phyloP scores from a whole-genome alignment of 352 stramenopile species.

The Globisporangium okanoganense region DNA sequence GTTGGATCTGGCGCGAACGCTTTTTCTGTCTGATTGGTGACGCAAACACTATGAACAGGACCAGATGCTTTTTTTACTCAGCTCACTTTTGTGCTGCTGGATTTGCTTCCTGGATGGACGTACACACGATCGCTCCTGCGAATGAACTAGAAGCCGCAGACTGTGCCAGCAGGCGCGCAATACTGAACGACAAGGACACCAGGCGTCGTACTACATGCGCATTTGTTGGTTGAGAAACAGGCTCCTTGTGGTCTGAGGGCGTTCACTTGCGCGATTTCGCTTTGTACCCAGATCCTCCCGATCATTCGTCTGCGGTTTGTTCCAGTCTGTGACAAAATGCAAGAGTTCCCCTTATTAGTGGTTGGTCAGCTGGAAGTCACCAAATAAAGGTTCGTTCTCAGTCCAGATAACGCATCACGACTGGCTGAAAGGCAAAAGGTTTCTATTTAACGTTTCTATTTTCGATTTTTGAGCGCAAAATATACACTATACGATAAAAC shows the following conservation, averaged over 20 bases:
- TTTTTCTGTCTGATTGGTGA: neutral
- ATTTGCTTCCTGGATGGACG: neutral
- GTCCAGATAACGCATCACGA: neutral
- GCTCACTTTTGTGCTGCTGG: neutral
- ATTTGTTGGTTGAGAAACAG: neutral
- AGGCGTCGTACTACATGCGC: too few relatives aligned
- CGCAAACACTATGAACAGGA: neutral
- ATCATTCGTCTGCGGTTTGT: neutral
- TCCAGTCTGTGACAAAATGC: neutral
- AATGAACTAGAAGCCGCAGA: neutral
- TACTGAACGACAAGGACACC: too few relatives aligned
- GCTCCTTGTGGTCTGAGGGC: neutral
- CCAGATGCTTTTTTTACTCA: neutral
- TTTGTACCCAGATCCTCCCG: neutral
- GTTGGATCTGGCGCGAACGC: too few relatives aligned
- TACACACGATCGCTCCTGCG: neutral
- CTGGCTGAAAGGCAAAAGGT: constrained; percentile 5
- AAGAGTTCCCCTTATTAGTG: neutral
- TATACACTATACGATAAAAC: neutral
- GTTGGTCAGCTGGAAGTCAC: neutral
- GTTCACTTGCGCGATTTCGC: neutral
- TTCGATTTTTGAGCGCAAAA: neutral
- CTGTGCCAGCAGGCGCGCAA: too few relatives aligned
- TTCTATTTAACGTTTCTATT: constrained; percentile 13
- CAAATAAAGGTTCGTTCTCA: neutral